Conservation (phyloP, 1,284 basidiomycete species). For the Phlebopus sp. region DNA sequence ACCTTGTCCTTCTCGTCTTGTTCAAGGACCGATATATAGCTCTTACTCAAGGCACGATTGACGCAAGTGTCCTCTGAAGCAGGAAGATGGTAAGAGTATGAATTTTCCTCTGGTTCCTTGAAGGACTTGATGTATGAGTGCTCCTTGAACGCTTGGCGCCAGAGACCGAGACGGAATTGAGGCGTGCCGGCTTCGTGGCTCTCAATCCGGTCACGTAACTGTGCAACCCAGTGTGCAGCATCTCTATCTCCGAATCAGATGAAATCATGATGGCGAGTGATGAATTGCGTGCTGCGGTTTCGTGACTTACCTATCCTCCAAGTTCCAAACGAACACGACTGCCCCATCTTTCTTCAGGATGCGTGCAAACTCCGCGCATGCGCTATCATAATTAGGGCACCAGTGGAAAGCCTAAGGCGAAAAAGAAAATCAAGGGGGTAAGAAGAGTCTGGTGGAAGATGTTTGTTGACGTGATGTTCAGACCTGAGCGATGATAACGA, state of each 20-base stretch:
- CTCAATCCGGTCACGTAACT: constrained; percentile 65
- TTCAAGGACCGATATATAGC: constrained; percentile 63
- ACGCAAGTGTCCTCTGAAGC: constrained; percentile 50
- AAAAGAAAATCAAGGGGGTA: neutral
- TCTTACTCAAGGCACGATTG: constrained; percentile 69
- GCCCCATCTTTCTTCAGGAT: constrained; percentile 66
- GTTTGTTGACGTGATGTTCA: constrained; percentile 2
- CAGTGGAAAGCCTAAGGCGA: constrained; percentile 71
- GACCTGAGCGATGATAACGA: constrained; percentile 74
- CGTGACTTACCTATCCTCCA: constrained; percentile 63
- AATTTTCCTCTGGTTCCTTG: constrained; percentile 49
- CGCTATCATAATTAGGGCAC: constrained; percentile 70
- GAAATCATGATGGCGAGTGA: too few species aligned
- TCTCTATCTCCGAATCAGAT: constrained; percentile 39
- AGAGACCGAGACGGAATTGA: constrained; percentile 69
- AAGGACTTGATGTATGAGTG: constrained; percentile 53
- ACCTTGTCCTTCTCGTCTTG: constrained; percentile 52
- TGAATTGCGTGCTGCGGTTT: too few species aligned
- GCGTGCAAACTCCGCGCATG: constrained; percentile 64
- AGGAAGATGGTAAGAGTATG: constrained; percentile 48
- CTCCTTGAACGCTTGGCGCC: constrained; percentile 63
- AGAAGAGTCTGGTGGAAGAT: neutral
- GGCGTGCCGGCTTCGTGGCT: constrained; percentile 64
- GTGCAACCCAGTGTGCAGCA: constrained; percentile 63
- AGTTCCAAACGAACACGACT: constrained; percentile 74